Conservation (phyloP, 2,329 filamentous ascomycete species). For the Neopestalotiopsis clavispora region DNA sequence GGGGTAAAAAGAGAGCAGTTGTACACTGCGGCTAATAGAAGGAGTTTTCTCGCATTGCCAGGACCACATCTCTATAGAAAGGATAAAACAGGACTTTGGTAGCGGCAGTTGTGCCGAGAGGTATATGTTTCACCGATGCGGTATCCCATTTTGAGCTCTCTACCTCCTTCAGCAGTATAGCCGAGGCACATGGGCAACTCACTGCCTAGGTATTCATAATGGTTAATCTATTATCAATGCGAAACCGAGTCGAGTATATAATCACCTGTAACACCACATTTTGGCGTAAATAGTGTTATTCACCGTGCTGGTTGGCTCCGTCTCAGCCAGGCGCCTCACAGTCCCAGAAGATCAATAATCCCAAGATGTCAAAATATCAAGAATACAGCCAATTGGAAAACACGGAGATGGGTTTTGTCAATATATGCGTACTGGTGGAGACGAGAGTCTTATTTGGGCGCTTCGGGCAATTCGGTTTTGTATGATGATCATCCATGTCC, state of each 20-base stretch:
- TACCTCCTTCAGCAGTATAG: not conserved
- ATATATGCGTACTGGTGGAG: not conserved
- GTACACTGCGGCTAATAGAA: not conserved
- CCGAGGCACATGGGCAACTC: not conserved
- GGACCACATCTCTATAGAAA: not conserved
- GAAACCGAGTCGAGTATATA: not conserved
- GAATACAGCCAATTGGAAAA: not conserved
- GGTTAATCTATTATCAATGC: not conserved
- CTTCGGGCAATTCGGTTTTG: not conserved
- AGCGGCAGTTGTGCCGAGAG: not conserved
- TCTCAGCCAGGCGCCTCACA: not conserved
- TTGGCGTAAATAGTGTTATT: not conserved
- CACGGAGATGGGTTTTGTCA: not conserved
- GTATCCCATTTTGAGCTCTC: not conserved
- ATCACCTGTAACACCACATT: not conserved
- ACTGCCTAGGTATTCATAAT: not conserved
- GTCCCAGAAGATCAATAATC: not conserved
- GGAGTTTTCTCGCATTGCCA: not conserved
- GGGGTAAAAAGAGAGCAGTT: not conserved
- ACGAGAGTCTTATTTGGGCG: not conserved
- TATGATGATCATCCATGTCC: slow-evolving; percentile 1
- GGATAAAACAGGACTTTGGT: not conserved
- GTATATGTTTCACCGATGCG: not conserved
- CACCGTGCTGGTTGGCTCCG: not conserved
- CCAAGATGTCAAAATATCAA: not conserved